These are phyloP conservation scores for Tagetes erecta DNA, from an alignment of 129 eudicot species.

Conservation along the genomic window DNA sequence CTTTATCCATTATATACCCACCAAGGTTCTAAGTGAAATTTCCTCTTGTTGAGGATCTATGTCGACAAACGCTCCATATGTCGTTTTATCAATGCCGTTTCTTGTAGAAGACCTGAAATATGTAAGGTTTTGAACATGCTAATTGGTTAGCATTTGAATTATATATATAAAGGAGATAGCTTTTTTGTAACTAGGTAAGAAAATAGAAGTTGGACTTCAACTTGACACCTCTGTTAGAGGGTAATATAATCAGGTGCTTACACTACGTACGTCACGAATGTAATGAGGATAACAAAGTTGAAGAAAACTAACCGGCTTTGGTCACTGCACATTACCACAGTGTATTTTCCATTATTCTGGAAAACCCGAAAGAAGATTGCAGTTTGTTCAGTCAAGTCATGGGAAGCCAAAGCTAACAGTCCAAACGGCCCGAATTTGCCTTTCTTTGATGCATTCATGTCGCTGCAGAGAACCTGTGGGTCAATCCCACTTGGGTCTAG, in stretches of 20 bases:
- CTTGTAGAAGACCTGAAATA: constrained; percentile 49
- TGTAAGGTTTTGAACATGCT: not conserved
- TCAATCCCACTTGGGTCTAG: constrained; percentile 36
- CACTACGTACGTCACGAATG: not conserved
- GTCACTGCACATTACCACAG: constrained; percentile 84
- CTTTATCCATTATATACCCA: constrained; percentile 13
- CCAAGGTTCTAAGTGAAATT: constrained; percentile 61
- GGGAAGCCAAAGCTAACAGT: constrained; percentile 60
- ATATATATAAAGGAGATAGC: not conserved
- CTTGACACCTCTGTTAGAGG: not conserved
- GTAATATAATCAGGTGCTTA: too few relatives aligned
- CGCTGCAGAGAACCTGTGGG: constrained; percentile 52
- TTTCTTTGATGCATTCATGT: constrained; percentile 39
- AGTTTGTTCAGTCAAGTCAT: constrained; percentile 64
- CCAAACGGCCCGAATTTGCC: constrained; percentile 85
- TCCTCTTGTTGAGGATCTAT: constrained; percentile 48
- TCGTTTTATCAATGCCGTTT: constrained; percentile 31
- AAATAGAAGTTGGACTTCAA: not conserved
- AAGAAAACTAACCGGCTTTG: constrained; percentile 62
- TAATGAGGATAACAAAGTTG: not conserved
- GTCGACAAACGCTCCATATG: constrained; percentile 54
- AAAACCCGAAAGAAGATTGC: constrained; percentile 66
- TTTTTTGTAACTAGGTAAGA: too few relatives aligned
- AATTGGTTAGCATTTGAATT: not conserved
- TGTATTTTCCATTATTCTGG: constrained; percentile 29